Conservation (phyloP, 306 rosid species). For the Vigna radiata region DNA sequence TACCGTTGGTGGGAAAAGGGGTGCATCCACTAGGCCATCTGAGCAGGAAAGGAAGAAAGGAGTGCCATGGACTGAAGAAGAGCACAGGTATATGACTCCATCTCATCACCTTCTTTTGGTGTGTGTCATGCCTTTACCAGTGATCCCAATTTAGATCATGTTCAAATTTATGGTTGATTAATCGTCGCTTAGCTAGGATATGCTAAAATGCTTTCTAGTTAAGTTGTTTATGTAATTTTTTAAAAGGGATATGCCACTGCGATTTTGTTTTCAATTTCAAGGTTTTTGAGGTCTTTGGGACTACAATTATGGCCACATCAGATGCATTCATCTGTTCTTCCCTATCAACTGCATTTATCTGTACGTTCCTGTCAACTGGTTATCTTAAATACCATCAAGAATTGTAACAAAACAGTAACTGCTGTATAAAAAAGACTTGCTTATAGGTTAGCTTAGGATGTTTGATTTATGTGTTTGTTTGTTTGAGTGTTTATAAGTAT, state of each 20-base stretch:
- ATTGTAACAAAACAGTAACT: background rate
- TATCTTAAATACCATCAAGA: background rate
- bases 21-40: constrained; percentile 60
- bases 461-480: constrained; percentile 30
- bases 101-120: background rate
- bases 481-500: constrained; percentile 32
- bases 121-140: constrained; percentile 3
- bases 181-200: constrained; percentile 2
- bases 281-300: background rate
- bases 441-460: constrained; percentile 8
- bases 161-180: constrained; percentile 16
- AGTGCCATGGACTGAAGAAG: constrained; percentile 62
- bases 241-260: background rate
- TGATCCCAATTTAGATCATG: constrained; percentile 21
- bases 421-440: background rate
- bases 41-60: constrained; percentile 95
- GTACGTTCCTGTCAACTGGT: background rate
- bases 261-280: background rate
- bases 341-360: background rate
- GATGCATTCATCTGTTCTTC: background rate
- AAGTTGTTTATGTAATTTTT: constrained; percentile 15
- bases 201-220: constrained; percentile 26
- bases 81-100: constrained; percentile 57
- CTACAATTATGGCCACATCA: background rate
- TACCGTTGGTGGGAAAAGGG: constrained; percentile 67